Percentiles rank a stretch among this genome's conserved stretches.
phyloP scores from a whole-genome alignment of 2,329 filamentous ascomycete species.

The Aureobasidium sp. region DNA sequence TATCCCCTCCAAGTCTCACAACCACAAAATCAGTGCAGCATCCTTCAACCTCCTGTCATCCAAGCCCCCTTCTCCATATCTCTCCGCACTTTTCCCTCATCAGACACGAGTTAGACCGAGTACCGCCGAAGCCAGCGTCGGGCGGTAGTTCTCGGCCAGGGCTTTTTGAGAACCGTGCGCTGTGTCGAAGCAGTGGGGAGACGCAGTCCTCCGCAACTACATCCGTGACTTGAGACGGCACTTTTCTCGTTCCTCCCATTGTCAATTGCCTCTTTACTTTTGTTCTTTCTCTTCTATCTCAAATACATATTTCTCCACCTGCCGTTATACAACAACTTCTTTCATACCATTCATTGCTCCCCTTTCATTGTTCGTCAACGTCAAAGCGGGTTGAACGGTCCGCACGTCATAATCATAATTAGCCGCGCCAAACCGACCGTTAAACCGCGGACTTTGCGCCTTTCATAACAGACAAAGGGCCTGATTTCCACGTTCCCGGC shows the following conservation, averaged over 20 bases:
- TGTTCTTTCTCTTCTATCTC: neutral
- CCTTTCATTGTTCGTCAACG: neutral
- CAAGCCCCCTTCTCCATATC: slow-evolving; percentile 8
- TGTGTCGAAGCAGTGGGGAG: neutral
- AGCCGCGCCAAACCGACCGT: slow-evolving; percentile 3
- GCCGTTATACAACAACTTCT: neutral
- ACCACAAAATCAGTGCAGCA: neutral
- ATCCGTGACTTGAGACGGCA: neutral
- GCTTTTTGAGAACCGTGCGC: slow-evolving; percentile 5
- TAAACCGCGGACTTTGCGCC: neutral
- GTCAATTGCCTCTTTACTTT: neutral
- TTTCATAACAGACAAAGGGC: neutral
- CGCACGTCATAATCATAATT: slow-evolving; percentile 10
- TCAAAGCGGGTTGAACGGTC: neutral
- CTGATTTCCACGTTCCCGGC: neutral
- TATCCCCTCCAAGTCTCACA: neutral
- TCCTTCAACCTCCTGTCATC: neutral
- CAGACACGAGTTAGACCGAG: neutral
- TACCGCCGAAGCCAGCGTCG: neutral
- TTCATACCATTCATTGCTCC: neutral
- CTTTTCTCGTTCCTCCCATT: neutral
- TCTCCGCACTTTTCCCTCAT: slow-evolving; percentile 1
- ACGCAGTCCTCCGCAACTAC: slow-evolving; percentile 1
- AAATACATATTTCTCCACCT: neutral
- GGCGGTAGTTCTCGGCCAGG: neutral